Percentiles rank a stretch among this genome's conserved stretches.
Conservation (phyloP, 192 early-diverging fungal species). For the Podila verticillata region DNA sequence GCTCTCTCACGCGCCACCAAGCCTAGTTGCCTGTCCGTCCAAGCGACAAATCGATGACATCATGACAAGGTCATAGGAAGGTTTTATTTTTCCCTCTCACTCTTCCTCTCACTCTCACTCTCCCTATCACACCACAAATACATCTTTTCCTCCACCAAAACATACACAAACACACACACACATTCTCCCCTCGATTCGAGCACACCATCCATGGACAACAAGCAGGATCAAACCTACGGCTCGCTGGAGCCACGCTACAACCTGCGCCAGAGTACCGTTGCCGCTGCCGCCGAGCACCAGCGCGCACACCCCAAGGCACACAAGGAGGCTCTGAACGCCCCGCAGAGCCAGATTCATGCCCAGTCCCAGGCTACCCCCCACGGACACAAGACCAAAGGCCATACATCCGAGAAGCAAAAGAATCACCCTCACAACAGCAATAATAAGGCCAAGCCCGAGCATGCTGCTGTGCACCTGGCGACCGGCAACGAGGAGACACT, state of each 20-base stretch:
- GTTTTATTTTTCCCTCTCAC: too few species aligned
- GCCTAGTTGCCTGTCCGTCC: too few species aligned
- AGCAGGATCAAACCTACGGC: not conserved
- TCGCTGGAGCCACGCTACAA: conserved; percentile 7
- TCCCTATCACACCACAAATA: too few species aligned
- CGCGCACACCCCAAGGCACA: not conserved
- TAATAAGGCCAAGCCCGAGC: not conserved
- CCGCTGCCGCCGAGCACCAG: not conserved
- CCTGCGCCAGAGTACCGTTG: conserved; percentile 27
- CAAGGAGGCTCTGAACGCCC: not conserved
- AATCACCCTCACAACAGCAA: not conserved
- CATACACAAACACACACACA: not conserved
- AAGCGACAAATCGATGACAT: too few species aligned
- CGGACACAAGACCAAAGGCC: not conserved
- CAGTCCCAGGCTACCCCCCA: not conserved
- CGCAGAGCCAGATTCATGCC: not conserved
- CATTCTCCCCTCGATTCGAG: not conserved
- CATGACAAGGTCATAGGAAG: too few species aligned
- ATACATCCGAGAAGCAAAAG: not conserved
- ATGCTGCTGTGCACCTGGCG: conserved; percentile 17
- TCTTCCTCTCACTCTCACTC: too few species aligned
- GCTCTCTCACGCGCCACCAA: too few species aligned
- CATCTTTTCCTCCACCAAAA: too few species aligned
- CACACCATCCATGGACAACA: conserved; percentile 13
- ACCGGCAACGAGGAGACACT: conserved; percentile 31